Conservation (phyloP, 139 green algal genomes). For the Picochlorum sp. region DNA sequence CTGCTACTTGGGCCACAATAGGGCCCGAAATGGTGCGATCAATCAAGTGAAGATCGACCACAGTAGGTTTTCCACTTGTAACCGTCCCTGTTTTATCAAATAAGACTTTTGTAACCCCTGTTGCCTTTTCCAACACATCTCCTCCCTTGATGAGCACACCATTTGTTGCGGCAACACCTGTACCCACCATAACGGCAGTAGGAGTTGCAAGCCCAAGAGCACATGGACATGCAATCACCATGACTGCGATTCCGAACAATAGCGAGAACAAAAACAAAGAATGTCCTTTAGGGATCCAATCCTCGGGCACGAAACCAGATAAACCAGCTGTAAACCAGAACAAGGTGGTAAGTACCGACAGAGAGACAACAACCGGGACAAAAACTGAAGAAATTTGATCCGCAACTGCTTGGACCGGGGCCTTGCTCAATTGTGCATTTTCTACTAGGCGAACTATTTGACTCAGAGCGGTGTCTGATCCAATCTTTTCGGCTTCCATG, state of each 20-base stretch:
- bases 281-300: slow-evolving; percentile 72
- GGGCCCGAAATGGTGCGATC: neutral
- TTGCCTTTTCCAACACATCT: slow-evolving; percentile 55
- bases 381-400: slow-evolving; percentile 79
- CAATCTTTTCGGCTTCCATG: slow-evolving; percentile 58
- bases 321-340: slow-evolving; percentile 61
- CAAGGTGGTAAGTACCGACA: slow-evolving; percentile 64
- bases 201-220: slow-evolving; percentile 91
- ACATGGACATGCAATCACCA: slow-evolving; percentile 98
- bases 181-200: slow-evolving; percentile 96
- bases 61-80: slow-evolving; percentile 59
- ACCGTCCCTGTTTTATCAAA: slow-evolving; percentile 98
- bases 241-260: slow-evolving; percentile 87
- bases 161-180: slow-evolving; percentile 63
- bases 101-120: slow-evolving; percentile 48
- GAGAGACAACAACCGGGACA: slow-evolving; percentile 72
- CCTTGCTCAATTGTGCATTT: slow-evolving; percentile 87
- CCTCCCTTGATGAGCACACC: slow-evolving; percentile 95
- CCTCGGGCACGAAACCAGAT: slow-evolving; percentile 23
- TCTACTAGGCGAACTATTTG: slow-evolving; percentile 95
- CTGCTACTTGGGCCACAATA: slow-evolving; percentile 39
- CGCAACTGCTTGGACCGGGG: slow-evolving; percentile 85
- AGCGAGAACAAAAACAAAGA: slow-evolving; percentile 83
- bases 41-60: slow-evolving; percentile 27
- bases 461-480: slow-evolving; percentile 66